These are phyloP conservation scores for Fusarium armeniacum DNA, from an alignment of 2,329 filamentous ascomycete species.

Conservation along the genomic window DNA sequence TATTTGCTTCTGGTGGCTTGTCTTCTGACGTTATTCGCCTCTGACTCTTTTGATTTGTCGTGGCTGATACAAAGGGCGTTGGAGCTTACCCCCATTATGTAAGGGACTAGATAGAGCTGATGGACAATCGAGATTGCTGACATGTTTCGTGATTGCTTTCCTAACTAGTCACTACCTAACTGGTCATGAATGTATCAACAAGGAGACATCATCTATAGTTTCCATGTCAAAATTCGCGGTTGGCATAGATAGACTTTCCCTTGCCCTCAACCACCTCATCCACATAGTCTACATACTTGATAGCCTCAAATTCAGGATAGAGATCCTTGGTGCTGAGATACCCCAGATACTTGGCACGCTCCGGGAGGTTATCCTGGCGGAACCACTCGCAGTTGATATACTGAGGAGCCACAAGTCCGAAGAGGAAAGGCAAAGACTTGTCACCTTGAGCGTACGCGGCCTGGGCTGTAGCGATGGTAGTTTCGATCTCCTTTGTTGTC, in stretches of 20 bases:
- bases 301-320: slow-evolving; percentile 33
- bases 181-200: background rate
- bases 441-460: slow-evolving; percentile 10
- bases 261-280: slow-evolving; percentile 29
- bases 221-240: background rate
- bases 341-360: slow-evolving; percentile 28
- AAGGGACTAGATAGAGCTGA: slow-evolving; percentile 1
- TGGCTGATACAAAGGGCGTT: background rate
- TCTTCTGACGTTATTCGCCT: slow-evolving; percentile 2
- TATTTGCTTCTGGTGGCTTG: slow-evolving; percentile 14
- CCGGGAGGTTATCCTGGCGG: slow-evolving; percentile 37
- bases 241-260: slow-evolving; percentile 21
- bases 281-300: slow-evolving; percentile 33
- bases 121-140: background rate
- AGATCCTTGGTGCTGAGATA: slow-evolving; percentile 36
- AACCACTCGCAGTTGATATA: slow-evolving; percentile 39
- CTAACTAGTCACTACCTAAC: background rate
- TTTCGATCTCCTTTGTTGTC: slow-evolving; percentile 19
- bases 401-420: slow-evolving; percentile 19
- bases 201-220: background rate
- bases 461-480: slow-evolving; percentile 12
- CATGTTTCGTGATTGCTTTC: background rate
- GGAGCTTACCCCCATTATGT: background rate
- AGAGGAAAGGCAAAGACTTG: slow-evolving; percentile 11
- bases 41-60: background rate